A percentile compares a stretch with the other conserved stretches of the same genome.
These are phyloP conservation scores for Psilocybe subaeruginosa DNA, from an alignment of 768 basidiomycete genomes.

Conservation along the genomic window DNA sequence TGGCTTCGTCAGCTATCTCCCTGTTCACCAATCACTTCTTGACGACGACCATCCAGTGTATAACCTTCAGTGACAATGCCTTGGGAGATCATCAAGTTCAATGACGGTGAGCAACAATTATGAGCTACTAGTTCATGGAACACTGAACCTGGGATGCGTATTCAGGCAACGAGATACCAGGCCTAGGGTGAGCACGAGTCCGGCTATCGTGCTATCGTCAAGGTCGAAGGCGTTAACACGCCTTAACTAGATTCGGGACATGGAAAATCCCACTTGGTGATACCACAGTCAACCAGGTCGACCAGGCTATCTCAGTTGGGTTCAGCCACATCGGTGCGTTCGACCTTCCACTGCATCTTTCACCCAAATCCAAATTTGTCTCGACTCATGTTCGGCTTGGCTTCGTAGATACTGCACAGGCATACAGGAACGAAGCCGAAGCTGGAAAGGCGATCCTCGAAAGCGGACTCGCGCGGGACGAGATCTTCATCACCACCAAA, in stretches of 20 bases:
- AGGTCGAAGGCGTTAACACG: neutral
- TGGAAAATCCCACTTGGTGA: slow-evolving; percentile 67
- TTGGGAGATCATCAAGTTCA: slow-evolving; percentile 61
- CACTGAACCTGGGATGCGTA: neutral
- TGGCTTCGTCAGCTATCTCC: neutral
- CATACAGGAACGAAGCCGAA: slow-evolving; percentile 63
- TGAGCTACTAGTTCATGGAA: neutral
- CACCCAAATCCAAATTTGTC: neutral
- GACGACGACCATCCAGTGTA: neutral
- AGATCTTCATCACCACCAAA: slow-evolving; percentile 70
- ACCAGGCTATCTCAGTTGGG: slow-evolving; percentile 62
- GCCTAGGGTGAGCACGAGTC: slow-evolving; percentile 40
- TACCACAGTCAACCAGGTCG: slow-evolving; percentile 53
- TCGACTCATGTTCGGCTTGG: too few relatives aligned
- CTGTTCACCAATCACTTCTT: neutral
- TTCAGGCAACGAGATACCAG: slow-evolving; percentile 49
- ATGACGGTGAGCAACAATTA: slow-evolving; percentile 50
- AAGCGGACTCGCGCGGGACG: slow-evolving; percentile 56
- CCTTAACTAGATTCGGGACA: slow-evolving; percentile 51
- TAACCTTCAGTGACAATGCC: slow-evolving; percentile 44
- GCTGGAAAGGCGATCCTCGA: slow-evolving; percentile 55
- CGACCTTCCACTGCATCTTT: neutral
- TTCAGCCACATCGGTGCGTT: slow-evolving; percentile 64
- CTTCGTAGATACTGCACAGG: slow-evolving; percentile 57
- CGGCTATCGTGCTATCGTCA: neutral